Percentiles rank a stretch among this genome's conserved stretches.
phyloP scores from a whole-genome alignment of 345 rosid genomes.

The Dipteronia sinensis region DNA sequence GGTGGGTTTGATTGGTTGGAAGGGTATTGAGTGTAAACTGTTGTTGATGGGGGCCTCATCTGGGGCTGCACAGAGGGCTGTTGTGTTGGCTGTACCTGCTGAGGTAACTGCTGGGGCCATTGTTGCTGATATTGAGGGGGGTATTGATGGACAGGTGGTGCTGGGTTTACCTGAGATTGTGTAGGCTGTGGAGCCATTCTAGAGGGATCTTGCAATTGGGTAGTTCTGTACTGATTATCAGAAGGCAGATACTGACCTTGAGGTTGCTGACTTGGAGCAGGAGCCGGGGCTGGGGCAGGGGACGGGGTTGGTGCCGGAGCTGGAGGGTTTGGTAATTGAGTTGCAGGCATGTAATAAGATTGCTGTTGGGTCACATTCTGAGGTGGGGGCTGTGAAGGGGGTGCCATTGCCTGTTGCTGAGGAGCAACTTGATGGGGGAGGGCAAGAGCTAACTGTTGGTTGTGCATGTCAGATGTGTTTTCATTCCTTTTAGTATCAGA shows the following conservation, averaged over 20 bases:
- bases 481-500: slow-evolving; percentile 65
- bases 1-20: slow-evolving; percentile 62
- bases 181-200: slow-evolving; percentile 59
- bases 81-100: slow-evolving; percentile 51
- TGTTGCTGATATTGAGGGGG: slow-evolving; percentile 78
- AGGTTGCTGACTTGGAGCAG: slow-evolving; percentile 41
- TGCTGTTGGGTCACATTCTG: slow-evolving; percentile 65
- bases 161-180: slow-evolving; percentile 58
- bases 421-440: slow-evolving; percentile 81
- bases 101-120: slow-evolving; percentile 66
- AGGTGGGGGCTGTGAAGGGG: slow-evolving; percentile 48
- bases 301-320: slow-evolving; percentile 32
- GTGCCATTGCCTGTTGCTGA: slow-evolving; percentile 58
- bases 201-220: slow-evolving; percentile 66
- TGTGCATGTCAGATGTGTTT: slow-evolving; percentile 54
- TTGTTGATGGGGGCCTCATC: slow-evolving; percentile 59
- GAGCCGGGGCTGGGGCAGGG: slow-evolving; percentile 15
- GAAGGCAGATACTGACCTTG: slow-evolving; percentile 54
- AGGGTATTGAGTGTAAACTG: slow-evolving; percentile 64
- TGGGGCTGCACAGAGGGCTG: slow-evolving; percentile 62
- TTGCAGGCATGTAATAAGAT: slow-evolving; percentile 66
- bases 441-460: slow-evolving; percentile 90
- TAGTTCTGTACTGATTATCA: slow-evolving; percentile 66
- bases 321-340: slow-evolving; percentile 54
- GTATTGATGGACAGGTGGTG: slow-evolving; percentile 45